A percentile compares a stretch with the other conserved stretches of the same genome.
Evolutionary conservation across 345 rosid genomes (phyloP).

Genomic region (Corchorus olitorius): DNA sequence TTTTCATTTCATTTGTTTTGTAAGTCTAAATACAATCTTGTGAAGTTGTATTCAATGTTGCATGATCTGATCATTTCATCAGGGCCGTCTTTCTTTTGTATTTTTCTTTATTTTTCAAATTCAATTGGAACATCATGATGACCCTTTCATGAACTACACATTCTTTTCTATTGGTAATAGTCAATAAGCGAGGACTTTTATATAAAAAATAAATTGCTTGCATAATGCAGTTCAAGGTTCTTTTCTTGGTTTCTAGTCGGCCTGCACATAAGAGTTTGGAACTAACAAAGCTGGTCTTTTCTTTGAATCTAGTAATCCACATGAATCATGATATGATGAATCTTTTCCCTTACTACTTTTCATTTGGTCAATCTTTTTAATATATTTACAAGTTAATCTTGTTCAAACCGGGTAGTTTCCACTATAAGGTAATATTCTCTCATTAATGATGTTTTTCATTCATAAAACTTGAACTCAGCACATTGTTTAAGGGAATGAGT

Average conservation of each 20-base stretch:
- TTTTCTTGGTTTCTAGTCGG: no score
- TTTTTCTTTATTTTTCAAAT: not conserved
- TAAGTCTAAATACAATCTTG: not conserved
- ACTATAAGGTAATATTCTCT: no score
- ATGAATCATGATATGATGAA: no score
- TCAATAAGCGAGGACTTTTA: not conserved
- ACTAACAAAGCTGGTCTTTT: not conserved
- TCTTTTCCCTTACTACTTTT: no score
- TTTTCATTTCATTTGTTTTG: not conserved
- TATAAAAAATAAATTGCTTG: not conserved
- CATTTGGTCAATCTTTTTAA: no score
- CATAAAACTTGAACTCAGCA: no score
- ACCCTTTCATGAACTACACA: not conserved
- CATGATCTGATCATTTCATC: not conserved
- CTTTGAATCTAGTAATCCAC: no score
- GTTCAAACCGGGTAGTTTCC: no score
- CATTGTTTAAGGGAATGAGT: no score
- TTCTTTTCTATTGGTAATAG: not conserved
- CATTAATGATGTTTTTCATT: no score
- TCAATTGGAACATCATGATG: not conserved
- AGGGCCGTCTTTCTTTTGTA: not conserved
- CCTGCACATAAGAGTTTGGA: no score
- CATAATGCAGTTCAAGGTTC: not conserved
- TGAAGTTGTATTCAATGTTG: conserved; percentile 20
- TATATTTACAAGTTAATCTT: no score